A percentile compares a stretch with the other conserved stretches of the same genome.
Evolutionary conservation across 331 rosid genomes (phyloP).

Genomic region (Malus hybrid): DNA sequence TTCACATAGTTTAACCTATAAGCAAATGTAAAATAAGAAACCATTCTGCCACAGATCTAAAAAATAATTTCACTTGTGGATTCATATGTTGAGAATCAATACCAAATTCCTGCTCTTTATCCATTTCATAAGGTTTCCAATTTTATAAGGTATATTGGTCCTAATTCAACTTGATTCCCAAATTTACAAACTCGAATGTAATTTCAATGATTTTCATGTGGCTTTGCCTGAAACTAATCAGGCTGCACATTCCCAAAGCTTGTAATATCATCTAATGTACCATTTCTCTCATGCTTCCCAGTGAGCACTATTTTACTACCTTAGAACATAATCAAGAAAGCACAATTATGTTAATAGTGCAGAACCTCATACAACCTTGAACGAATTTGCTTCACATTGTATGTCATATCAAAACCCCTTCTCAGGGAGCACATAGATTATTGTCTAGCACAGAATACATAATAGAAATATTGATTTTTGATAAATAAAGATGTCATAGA

Average conservation of each 20-base stretch:
- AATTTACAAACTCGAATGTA: neutral
- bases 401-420: neutral
- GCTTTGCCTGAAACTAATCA: neutral
- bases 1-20: slow-evolving; percentile 67
- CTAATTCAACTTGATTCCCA: neutral
- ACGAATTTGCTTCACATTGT: neutral
- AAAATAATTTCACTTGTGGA: neutral
- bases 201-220: neutral
- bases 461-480: neutral
- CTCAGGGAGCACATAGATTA: neutral
- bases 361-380: neutral
- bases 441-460: neutral
- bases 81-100: neutral
- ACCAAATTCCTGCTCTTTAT: neutral
- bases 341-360: neutral
- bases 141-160: neutral
- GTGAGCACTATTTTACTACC: neutral
- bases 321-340: neutral
- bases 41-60: neutral
- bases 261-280: neutral
- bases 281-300: neutral
- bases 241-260: neutral
- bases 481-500: neutral
- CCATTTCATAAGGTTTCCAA: neutral
- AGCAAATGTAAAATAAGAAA: slow-evolving; percentile 28